phyloP scores from a whole-genome alignment of 108 stramenopile species.

The Nitzschia palea region DNA sequence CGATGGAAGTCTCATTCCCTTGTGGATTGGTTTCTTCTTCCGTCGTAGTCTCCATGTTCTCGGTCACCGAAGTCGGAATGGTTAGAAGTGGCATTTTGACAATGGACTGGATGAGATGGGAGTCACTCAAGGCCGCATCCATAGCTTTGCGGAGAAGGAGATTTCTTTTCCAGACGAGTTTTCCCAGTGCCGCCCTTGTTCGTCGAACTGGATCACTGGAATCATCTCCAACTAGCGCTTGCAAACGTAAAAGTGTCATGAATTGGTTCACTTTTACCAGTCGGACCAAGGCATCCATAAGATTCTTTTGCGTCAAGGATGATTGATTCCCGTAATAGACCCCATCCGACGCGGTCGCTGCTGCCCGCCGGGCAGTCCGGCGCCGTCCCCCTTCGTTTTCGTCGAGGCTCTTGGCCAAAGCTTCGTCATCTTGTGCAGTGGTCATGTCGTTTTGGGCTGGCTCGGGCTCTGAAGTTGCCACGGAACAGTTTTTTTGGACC shows the following conservation, averaged over 20 bases:
- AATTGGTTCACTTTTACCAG: conserved; percentile 46
- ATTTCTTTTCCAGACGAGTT: conserved; percentile 67
- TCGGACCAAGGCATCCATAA: conserved; percentile 62
- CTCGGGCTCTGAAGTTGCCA: background rate
- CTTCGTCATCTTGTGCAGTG: conserved; percentile 27
- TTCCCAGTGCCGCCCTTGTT: conserved; percentile 65
- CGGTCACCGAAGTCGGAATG: background rate
- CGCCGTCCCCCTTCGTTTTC: conserved; percentile 12
- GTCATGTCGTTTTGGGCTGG: background rate
- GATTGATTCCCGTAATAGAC: conserved; percentile 81
- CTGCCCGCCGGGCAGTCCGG: conserved; percentile 13
- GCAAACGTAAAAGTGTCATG: conserved; percentile 50
- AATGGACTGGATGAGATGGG: conserved; percentile 26
- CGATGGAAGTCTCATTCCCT: background rate
- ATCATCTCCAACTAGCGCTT: conserved; percentile 56
- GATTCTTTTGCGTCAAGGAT: conserved; percentile 68
- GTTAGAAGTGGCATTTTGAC: conserved; percentile 12
- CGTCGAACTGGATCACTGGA: conserved; percentile 68
- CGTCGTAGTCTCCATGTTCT: conserved; percentile 12
- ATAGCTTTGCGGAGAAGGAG: conserved; percentile 45
- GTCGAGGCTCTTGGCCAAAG: conserved; percentile 31
- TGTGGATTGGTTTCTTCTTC: conserved; percentile 20
- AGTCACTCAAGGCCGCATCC: conserved; percentile 49
- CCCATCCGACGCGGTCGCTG: conserved; percentile 15
- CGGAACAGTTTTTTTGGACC: conserved; percentile 6